Conservation (phyloP, 805 yeast genomes). For the Candida sanyiensis region DNA sequence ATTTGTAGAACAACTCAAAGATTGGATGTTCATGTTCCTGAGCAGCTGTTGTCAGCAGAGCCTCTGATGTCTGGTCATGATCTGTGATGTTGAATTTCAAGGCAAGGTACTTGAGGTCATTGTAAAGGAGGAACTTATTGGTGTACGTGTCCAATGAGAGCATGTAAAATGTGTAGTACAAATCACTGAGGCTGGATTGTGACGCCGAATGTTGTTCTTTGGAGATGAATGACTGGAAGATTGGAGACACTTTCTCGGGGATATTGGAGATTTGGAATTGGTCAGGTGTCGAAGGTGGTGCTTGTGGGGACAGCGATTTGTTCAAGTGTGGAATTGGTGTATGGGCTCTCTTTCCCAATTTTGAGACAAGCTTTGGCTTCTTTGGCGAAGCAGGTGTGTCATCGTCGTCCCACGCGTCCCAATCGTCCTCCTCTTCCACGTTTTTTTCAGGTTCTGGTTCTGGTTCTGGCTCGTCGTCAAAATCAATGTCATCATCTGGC, state of each 20-base stretch:
- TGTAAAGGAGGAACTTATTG: constrained; percentile 16
- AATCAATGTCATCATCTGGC: constrained; percentile 14
- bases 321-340: too few species aligned
- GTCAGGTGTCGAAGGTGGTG: constrained; percentile 11
- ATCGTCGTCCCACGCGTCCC: constrained; percentile 24
- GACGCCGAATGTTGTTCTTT: constrained; percentile 11
- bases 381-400: constrained; percentile 10
- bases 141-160: constrained; percentile 15
- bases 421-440: constrained; percentile 16
- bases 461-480: constrained; percentile 16
- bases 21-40: constrained; percentile 12
- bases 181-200: constrained; percentile 14
- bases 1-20: background rate
- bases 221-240: constrained; percentile 16
- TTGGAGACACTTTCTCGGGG: constrained; percentile 11
- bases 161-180: constrained; percentile 17
- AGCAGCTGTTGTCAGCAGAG: constrained; percentile 12
- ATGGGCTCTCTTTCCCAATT: too few species aligned
- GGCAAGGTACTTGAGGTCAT: constrained; percentile 17
- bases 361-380: constrained; percentile 4
- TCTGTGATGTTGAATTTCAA: constrained; percentile 7
- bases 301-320: constrained; percentile 19
- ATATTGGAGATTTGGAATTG: constrained; percentile 8
- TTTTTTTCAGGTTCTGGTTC: background rate
- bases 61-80: constrained; percentile 41